Conservation (phyloP, 1,284 basidiomycete species). For the Tausonia pullulans region DNA sequence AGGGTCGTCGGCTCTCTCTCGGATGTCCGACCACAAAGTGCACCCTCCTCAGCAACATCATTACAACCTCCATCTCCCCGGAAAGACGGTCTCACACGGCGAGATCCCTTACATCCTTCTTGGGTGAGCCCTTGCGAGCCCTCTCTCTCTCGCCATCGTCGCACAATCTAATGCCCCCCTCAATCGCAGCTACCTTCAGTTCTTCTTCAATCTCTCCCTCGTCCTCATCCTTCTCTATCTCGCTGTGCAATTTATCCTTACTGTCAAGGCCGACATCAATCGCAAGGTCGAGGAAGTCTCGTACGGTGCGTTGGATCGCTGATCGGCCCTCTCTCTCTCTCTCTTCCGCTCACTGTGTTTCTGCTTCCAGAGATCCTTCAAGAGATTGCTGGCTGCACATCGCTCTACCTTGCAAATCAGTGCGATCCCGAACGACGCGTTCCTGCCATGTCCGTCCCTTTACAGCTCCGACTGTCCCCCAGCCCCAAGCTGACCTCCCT, state of each 20-base stretch:
- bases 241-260: slow-evolving; percentile 70
- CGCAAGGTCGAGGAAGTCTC: slow-evolving; percentile 81
- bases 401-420: slow-evolving; percentile 68
- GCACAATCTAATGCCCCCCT: too few species aligned
- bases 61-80: slow-evolving; percentile 30
- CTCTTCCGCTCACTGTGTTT: background rate
- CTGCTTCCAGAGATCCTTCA: slow-evolving; percentile 60
- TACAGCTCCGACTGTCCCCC: background rate
- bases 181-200: slow-evolving; percentile 66
- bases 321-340: slow-evolving; percentile 3
- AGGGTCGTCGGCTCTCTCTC: background rate
- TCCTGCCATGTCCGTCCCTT: slow-evolving; percentile 54
- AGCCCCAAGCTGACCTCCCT: background rate
- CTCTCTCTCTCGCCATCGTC: background rate
- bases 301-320: slow-evolving; percentile 47
- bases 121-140: slow-evolving; percentile 45
- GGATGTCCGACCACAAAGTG: background rate
- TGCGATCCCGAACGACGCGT: slow-evolving; percentile 55
- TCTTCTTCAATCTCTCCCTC: slow-evolving; percentile 85
- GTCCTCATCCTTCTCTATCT: slow-evolving; percentile 76
- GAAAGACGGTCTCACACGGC: slow-evolving; percentile 28
- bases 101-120: slow-evolving; percentile 49
- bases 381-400: slow-evolving; percentile 73
- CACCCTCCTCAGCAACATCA: slow-evolving; percentile 19
- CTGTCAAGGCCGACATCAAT: slow-evolving; percentile 80